Conservation (phyloP, 306 rosid genomes). For the Cicer chorassanicum region DNA sequence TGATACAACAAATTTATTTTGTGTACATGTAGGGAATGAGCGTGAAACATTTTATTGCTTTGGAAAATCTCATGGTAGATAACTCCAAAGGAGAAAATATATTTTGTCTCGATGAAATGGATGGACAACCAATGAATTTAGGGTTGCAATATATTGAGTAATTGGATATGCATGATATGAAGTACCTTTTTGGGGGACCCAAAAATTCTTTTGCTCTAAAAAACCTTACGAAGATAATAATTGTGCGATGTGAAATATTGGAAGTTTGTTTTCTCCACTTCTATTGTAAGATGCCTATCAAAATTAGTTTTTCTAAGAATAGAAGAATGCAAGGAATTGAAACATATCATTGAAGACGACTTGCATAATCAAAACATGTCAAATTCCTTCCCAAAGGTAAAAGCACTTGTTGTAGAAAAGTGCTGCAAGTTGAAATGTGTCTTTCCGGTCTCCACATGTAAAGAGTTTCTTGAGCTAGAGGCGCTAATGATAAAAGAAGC, state of each 20-base stretch:
- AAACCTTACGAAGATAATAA: background rate
- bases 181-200: background rate
- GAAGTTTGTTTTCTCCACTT: background rate
- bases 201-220: background rate
- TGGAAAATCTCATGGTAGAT: background rate
- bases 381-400: constrained; percentile 6
- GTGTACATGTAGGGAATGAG: background rate
- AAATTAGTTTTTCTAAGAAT: background rate
- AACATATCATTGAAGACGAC: constrained; percentile 25
- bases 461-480: background rate
- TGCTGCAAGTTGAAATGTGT: constrained; percentile 14
- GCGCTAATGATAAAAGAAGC: accelerated
- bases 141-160: background rate
- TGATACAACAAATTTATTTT: too few species aligned
- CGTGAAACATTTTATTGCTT: background rate
- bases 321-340: background rate
- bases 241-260: background rate
- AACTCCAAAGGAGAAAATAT: background rate
- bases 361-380: background rate
- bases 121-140: too few species aligned
- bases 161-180: background rate
- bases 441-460: background rate
- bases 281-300: background rate
- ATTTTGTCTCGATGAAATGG: background rate
- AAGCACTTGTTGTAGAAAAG: accelerated